phyloP scores from a whole-genome alignment of 164 flowering plant genomes.

The Dillenia suffruticosa region DNA sequence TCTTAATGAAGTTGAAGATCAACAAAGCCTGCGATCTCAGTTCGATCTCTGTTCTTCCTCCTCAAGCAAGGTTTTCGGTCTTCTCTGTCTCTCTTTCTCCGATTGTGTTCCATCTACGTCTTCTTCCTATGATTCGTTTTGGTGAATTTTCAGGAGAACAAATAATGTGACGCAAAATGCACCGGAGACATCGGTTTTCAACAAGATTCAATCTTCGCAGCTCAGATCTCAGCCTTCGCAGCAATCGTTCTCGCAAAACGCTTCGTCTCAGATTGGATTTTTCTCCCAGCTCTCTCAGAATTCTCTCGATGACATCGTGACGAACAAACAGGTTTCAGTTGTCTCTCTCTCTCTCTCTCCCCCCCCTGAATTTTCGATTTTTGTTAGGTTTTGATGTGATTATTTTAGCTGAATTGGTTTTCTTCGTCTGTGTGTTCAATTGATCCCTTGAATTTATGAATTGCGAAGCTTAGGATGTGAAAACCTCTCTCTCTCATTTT shows the following conservation, averaged over 20 bases:
- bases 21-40: conserved; percentile 88
- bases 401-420: too few species aligned
- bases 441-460: too few species aligned
- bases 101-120: background rate
- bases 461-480: too few species aligned
- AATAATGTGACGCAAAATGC: conserved; percentile 24
- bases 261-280: conserved; percentile 56
- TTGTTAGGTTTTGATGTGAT: too few species aligned
- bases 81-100: conserved; percentile 1
- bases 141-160: conserved; percentile 35
- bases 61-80: conserved; percentile 48
- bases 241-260: conserved; percentile 72
- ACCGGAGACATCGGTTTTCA: conserved; percentile 34
- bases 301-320: conserved; percentile 54
- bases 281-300: conserved; percentile 84
- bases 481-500: too few species aligned
- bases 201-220: conserved; percentile 46
- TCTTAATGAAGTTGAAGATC: conserved; percentile 37
- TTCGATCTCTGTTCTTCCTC: conserved; percentile 93
- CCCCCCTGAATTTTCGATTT: background rate
- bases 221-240: conserved; percentile 62
- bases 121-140: background rate
- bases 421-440: too few species aligned
- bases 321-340: conserved; percentile 53
- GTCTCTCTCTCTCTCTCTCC: background rate